Conservation (phyloP, 2,329 filamentous ascomycete genomes). For the Botrytis cinerea region DNA sequence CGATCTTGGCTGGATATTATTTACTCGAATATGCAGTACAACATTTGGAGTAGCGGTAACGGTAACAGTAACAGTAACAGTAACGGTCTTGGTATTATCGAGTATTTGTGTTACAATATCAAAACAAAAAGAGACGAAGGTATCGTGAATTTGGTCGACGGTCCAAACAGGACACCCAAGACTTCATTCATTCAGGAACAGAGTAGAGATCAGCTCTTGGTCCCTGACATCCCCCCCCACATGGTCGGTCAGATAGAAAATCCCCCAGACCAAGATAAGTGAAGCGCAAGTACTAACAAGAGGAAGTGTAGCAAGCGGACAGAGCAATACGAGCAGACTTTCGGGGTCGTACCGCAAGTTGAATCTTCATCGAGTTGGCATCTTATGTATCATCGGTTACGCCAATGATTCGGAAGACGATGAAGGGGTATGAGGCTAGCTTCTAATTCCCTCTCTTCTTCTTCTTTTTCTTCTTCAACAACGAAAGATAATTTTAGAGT, state of each 20-base stretch:
- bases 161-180: background rate
- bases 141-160: background rate
- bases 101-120: background rate
- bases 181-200: background rate
- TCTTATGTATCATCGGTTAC: background rate
- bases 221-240: too few relatives aligned
- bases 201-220: background rate
- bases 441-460: background rate
- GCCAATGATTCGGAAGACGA: background rate
- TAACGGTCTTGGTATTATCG: background rate
- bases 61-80: background rate
- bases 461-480: background rate
- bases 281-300: background rate
- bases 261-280: background rate
- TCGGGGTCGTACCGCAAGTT: background rate
- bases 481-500: background rate
- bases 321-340: background rate
- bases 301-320: background rate
- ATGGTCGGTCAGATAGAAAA: background rate
- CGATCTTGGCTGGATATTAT: background rate
- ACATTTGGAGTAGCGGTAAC: background rate
- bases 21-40: background rate
- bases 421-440: background rate
- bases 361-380: background rate
- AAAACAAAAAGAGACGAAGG: too few relatives aligned